Evolutionary conservation across 2,329 filamentous ascomycete genomes (phyloP), one percentile per base, ranked within the genome.

Genomic region (Arachnomyces sp.): DNA sequence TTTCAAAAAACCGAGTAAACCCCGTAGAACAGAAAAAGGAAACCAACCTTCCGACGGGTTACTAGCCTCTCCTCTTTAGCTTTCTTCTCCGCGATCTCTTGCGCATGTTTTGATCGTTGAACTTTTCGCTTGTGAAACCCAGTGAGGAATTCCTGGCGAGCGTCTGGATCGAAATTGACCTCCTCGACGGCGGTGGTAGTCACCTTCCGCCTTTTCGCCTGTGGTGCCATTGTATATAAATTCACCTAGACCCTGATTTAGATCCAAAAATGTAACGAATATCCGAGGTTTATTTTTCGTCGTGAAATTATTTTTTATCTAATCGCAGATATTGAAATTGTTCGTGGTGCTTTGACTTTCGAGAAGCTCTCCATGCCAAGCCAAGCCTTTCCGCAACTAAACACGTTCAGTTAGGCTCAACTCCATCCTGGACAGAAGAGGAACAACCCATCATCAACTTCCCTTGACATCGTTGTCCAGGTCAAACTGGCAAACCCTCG

Each of bases 81-180:
- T 58, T 76, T 80, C 63, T 86, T 83, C 34, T 78, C 80, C 3
- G 86, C 86, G 52, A 84, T 73, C 51, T 92, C 87, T 57, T 92
- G 84, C 2, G 90, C 90, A 62, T 82, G 73, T 68, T 94, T 93
- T 50, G 82, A 80, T 29, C 92, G 77, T 61, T 87, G 84, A 39
- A 85, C 68, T 64, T 95, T 96, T 63, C 92, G 83, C 73, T 96
- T 98, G 71, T 90, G 89, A 66, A 98, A 98, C 2, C 92, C 92
- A 0, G 88, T 95, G 43, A 98, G 73, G 59, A 86, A 98, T 56
- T 96, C 88, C 49, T 84, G 71, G 49, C 92, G 82, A 34, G 85
- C 85, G 45, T 74, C 73, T 45, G 75, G 68, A 67, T 98, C 88
- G 67, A 96, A 98, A 38, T 71, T 78, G 62, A 98, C 83, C 60